Evolutionary conservation across 352 stramenopile genomes (phyloP), one percentile per base, ranked within the genome.

Genomic region (Peronosclerospora sorghi): DNA sequence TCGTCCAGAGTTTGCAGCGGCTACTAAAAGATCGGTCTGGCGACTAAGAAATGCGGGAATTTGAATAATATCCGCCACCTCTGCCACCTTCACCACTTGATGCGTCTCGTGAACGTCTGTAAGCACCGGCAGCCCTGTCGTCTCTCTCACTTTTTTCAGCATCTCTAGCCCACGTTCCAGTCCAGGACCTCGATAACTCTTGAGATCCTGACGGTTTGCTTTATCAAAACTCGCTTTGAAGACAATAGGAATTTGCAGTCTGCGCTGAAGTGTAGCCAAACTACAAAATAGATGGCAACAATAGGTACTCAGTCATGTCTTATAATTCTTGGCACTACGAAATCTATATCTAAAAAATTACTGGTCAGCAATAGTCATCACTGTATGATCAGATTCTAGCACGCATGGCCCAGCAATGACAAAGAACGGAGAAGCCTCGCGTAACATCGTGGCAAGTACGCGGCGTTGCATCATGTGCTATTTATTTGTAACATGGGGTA

Each of bases 221-320:
- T 95, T 95, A 65, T 94, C 83, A 42, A 90, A 95, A 45, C 80
- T 93, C 0, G 77, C 79, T 45, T 95, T 95, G 62, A 94, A 95
- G 44, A 95, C 58, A 20, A 90, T 70, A 6, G 77, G 77, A 43
- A 92, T 86, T 27, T 74, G 34, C 23, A 89, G 51, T 13, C 72
- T 41, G 28, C 65, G 51, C 37, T 79, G 66, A 21, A 92, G 52
- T 9, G 45, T 32, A 9, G 56, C 61, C 21, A 92, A 65, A 1
- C 76, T 91, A 32, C n/a, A 48, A 32, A 44, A 28, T 34, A 35
- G 18, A 18, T 14, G 2, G 9, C 15, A 8, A 9, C 35, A 44
- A 32, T 20, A 17, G 1, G 20, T 30, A 6, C 24, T 7, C 35
- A 10, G 14, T 46, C 29, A 35, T 27, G 28, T 14, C 24, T 15